Evolutionary conservation across 148 eudicot genomes (phyloP).

Genomic region (Rhododendron ferrugineum): DNA sequence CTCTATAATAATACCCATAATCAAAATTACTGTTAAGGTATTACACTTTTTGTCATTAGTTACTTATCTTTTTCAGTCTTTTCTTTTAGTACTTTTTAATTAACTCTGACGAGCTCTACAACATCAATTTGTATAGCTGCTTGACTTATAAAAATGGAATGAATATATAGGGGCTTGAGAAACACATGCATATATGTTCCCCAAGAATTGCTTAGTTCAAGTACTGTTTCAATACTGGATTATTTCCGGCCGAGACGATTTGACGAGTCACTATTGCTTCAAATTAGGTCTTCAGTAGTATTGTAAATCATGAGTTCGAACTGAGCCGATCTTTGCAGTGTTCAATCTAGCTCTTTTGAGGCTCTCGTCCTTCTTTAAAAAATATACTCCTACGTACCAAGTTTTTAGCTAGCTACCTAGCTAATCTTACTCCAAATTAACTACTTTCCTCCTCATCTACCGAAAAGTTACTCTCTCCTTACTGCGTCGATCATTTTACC

Average conservation of each 20-base stretch:
- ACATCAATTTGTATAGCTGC: background rate
- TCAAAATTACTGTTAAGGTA: background rate
- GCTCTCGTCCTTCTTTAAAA: background rate
- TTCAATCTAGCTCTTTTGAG: too few relatives aligned
- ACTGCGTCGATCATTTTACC: too few relatives aligned
- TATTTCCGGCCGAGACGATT: background rate
- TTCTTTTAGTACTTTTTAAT: background rate
- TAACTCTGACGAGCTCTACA: background rate
- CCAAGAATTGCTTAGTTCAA: background rate
- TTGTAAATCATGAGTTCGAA: background rate
- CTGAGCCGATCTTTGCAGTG: background rate
- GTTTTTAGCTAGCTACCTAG: too few relatives aligned
- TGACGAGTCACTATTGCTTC: background rate
- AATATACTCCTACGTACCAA: too few relatives aligned
- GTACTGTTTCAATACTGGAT: background rate
- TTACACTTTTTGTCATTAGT: too few relatives aligned
- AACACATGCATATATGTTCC: background rate
- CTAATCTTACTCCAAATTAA: too few relatives aligned
- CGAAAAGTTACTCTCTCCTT: too few relatives aligned
- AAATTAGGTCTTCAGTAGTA: background rate
- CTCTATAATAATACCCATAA: background rate
- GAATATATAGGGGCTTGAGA: background rate
- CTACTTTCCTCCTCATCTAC: too few relatives aligned
- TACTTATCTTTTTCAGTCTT: too few relatives aligned
- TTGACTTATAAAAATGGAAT: too few relatives aligned